Percentiles rank a stretch among this genome's conserved stretches.
Conservation (phyloP, 306 rosid genomes). For the Ziziphus jujuba region DNA sequence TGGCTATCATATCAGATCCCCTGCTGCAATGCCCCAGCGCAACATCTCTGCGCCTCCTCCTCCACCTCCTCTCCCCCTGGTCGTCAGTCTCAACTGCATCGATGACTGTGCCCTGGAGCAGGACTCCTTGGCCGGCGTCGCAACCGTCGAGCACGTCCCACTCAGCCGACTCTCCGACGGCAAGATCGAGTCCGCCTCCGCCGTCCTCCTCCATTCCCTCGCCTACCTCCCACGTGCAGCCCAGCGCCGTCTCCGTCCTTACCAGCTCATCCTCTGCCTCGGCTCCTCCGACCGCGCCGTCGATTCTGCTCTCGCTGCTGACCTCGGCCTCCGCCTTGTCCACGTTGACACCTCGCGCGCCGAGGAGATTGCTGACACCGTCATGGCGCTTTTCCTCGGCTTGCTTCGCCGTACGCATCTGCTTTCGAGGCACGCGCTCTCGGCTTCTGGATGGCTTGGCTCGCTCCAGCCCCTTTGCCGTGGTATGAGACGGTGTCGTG, state of each 20-base stretch:
- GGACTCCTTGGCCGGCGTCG: conserved; percentile 74
- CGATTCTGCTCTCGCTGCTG: conserved; percentile 82
- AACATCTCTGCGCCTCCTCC: conserved; percentile 47
- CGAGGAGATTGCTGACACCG: conserved; percentile 95
- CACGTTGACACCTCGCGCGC: conserved; percentile 89
- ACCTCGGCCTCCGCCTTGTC: conserved; percentile 85
- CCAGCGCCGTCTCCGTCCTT: conserved; percentile 92
- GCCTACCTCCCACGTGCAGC: conserved; percentile 97
- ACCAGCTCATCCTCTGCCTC: conserved; percentile 88
- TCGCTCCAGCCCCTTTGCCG: conserved; percentile 95
- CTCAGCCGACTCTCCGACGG: conserved; percentile 87
- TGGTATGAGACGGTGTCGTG: conserved; percentile 97
- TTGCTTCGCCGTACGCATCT: conserved; percentile 91
- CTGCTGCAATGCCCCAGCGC: conserved; percentile 71
- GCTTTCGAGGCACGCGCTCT: conserved; percentile 85
- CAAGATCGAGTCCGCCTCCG: conserved; percentile 87
- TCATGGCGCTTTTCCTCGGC: conserved; percentile 95
- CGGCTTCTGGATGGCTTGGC: conserved; percentile 98
- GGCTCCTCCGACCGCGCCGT: conserved; percentile 89
- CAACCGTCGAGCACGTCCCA: conserved; percentile 78
- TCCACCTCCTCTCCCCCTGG: conserved; percentile 56
- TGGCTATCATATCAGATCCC: conserved; percentile 41
- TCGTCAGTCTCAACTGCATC: conserved; percentile 90
- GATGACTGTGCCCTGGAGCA: conserved; percentile 82
- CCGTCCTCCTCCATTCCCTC: conserved; percentile 86